These are phyloP conservation scores for Alternaria metachromatica DNA, from an alignment of 2,329 filamentous ascomycete species.

Conservation along the genomic window DNA sequence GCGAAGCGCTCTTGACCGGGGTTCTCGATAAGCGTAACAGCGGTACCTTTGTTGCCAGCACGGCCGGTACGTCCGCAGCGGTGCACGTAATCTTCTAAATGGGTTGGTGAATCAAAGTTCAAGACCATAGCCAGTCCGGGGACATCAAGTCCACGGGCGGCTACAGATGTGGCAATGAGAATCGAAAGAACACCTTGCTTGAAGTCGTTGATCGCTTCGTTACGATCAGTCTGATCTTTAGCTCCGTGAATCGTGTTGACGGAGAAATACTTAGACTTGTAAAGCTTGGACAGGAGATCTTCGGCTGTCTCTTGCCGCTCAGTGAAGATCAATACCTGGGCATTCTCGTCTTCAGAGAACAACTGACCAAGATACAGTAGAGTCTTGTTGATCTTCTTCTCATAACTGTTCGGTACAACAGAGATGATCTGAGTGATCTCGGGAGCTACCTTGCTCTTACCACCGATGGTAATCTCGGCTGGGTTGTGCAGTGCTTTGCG, in stretches of 20 bases:
- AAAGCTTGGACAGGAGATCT: slow-evolving; percentile 40
- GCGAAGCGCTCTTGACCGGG: slow-evolving; percentile 91
- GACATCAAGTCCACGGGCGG: slow-evolving; percentile 92
- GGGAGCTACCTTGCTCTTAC: slow-evolving; percentile 71
- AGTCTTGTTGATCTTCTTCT: slow-evolving; percentile 86
- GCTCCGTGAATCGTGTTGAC: slow-evolving; percentile 74
- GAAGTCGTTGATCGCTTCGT: slow-evolving; percentile 45
- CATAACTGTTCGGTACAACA: slow-evolving; percentile 57
- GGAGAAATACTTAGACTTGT: slow-evolving; percentile 54
- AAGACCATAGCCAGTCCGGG: slow-evolving; percentile 95
- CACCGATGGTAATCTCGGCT: slow-evolving; percentile 91
- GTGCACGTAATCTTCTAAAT: slow-evolving; percentile 96
- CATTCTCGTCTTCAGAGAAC: slow-evolving; percentile 87
- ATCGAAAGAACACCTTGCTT: slow-evolving; percentile 82
- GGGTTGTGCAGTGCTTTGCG: slow-evolving; percentile 86
- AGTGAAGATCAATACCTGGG: slow-evolving; percentile 87
- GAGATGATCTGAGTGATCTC: slow-evolving; percentile 92
- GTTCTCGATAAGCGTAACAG: slow-evolving; percentile 92
- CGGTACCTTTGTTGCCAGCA: slow-evolving; percentile 92
- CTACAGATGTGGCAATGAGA: slow-evolving; percentile 92
- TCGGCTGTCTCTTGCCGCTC: slow-evolving; percentile 81
- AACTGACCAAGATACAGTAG: slow-evolving; percentile 87
- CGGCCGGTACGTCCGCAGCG: slow-evolving; percentile 91
- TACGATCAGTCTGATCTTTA: slow-evolving; percentile 63
- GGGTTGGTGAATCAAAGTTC: slow-evolving; percentile 93